These are phyloP conservation scores for Calonectria ilicicola DNA, from an alignment of 2,329 filamentous ascomycete species.

Conservation along the genomic window DNA sequence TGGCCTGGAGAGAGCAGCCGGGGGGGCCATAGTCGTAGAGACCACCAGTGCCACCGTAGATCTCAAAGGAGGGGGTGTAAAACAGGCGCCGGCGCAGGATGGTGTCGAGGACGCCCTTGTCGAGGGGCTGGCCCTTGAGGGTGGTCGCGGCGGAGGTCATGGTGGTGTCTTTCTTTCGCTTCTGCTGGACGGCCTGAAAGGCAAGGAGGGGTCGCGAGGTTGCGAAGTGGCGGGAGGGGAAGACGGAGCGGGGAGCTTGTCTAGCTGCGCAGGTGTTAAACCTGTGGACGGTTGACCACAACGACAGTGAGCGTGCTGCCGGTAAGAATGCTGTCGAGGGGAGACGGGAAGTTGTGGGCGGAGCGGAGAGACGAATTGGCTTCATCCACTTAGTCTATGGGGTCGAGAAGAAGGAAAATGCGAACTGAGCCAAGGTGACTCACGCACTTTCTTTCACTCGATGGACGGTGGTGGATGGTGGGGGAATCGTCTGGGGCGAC, in stretches of 20 bases:
- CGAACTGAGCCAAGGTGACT: constrained; percentile 36
- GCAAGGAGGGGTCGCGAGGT: constrained; percentile 45
- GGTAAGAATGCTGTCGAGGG: constrained; percentile 8
- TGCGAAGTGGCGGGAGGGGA: constrained; percentile 43
- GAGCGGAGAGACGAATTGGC: constrained; percentile 40
- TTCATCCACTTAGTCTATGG: constrained; percentile 41
- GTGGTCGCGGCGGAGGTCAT: constrained; percentile 75
- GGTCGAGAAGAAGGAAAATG: constrained; percentile 32
- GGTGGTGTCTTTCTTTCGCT: constrained; percentile 48
- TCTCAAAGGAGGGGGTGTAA: constrained; percentile 95
- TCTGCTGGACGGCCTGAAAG: constrained; percentile 44
- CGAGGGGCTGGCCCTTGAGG: constrained; percentile 89
- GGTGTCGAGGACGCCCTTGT: constrained; percentile 83
- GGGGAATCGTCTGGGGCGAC: constrained; percentile 37
- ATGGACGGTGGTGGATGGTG: constrained; percentile 37
- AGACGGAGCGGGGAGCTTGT: constrained; percentile 36
- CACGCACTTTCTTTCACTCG: constrained; percentile 31
- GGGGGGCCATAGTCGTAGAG: constrained; percentile 95
- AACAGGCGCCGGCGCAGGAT: constrained; percentile 91
- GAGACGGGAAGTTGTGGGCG: constrained; percentile 25
- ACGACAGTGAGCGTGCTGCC: constrained; percentile 26
- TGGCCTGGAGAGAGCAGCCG: constrained; percentile 86
- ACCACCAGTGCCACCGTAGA: constrained; percentile 89
- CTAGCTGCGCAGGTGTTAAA: constrained; percentile 39
- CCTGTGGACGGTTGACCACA: constrained; percentile 35